Evolutionary conservation across 179 eudicot genomes (phyloP).

Genomic region (Patellifolia procumbens): DNA sequence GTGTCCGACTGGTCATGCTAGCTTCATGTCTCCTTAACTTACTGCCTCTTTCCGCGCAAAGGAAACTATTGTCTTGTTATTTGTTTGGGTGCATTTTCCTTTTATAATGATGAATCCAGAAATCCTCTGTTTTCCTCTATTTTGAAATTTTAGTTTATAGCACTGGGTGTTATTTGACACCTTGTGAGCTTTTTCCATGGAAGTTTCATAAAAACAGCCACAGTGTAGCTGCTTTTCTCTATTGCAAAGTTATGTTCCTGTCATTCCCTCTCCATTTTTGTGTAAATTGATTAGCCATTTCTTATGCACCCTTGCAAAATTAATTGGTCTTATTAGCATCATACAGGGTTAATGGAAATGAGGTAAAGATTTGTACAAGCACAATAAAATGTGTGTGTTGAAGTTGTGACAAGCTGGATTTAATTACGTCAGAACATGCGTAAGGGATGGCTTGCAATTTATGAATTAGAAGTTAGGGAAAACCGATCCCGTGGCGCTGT

Average conservation of each 20-base stretch:
- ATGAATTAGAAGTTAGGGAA: slow-evolving; percentile 53
- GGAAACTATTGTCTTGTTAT: background rate
- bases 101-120: background rate
- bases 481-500: slow-evolving; percentile 77
- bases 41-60: too few species aligned
- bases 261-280: background rate
- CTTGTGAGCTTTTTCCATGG: background rate
- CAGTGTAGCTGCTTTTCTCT: background rate
- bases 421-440: slow-evolving; percentile 5
- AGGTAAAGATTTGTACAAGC: background rate
- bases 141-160: background rate
- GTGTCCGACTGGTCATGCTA: background rate
- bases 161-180: background rate
- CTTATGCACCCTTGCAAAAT: background rate
- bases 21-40: background rate
- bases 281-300: background rate
- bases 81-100: background rate
- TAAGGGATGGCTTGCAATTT: background rate
- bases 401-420: background rate
- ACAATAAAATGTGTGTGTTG: slow-evolving; percentile 4
- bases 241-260: background rate
- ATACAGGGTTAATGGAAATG: background rate
- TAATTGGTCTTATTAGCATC: background rate
- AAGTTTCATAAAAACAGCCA: background rate
- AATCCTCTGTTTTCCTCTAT: background rate